Evolutionary conservation across 768 basidiomycete genomes (phyloP).

Genomic region (Boletus fagicola): DNA sequence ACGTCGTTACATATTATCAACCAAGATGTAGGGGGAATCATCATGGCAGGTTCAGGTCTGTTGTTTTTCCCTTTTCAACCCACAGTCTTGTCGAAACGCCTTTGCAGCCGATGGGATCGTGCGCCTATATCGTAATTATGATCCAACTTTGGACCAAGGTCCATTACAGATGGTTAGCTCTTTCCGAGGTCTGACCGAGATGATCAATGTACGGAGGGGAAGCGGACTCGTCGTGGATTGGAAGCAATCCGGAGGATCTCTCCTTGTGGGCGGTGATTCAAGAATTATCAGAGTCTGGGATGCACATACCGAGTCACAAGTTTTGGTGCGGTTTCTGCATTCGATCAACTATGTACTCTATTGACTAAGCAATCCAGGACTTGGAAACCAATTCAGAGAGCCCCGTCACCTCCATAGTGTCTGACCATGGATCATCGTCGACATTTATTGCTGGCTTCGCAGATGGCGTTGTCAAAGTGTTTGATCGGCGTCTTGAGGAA

Average conservation of each 20-base stretch:
- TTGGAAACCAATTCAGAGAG: slow-evolving; percentile 87
- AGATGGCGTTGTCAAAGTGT: slow-evolving; percentile 85
- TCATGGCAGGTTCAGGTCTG: slow-evolving; percentile 83
- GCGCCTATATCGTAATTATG: slow-evolving; percentile 91
- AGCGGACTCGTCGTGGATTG: slow-evolving; percentile 88
- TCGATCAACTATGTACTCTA: neutral
- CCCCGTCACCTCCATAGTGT: slow-evolving; percentile 81
- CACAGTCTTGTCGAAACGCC: neutral
- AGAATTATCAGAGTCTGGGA: slow-evolving; percentile 92
- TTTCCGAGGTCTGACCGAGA: slow-evolving; percentile 83
- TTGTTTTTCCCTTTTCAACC: slow-evolving; percentile 2
- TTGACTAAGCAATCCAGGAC: slow-evolving; percentile 51
- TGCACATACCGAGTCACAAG: slow-evolving; percentile 80
- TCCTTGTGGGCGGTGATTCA: slow-evolving; percentile 91
- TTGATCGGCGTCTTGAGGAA: slow-evolving; percentile 85
- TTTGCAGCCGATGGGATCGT: slow-evolving; percentile 83
- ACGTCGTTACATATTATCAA: slow-evolving; percentile 92
- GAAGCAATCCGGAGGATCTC: slow-evolving; percentile 83
- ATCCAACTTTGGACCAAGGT: slow-evolving; percentile 64
- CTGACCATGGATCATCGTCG: slow-evolving; percentile 72
- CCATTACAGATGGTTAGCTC: slow-evolving; percentile 91
- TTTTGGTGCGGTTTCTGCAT: slow-evolving; percentile 50
- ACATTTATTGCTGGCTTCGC: slow-evolving; percentile 90
- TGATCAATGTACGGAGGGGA: slow-evolving; percentile 71
- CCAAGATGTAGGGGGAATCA: slow-evolving; percentile 89